Evolutionary conservation across 805 yeast species (phyloP).

Genomic region (Lachancea dasiensis): DNA sequence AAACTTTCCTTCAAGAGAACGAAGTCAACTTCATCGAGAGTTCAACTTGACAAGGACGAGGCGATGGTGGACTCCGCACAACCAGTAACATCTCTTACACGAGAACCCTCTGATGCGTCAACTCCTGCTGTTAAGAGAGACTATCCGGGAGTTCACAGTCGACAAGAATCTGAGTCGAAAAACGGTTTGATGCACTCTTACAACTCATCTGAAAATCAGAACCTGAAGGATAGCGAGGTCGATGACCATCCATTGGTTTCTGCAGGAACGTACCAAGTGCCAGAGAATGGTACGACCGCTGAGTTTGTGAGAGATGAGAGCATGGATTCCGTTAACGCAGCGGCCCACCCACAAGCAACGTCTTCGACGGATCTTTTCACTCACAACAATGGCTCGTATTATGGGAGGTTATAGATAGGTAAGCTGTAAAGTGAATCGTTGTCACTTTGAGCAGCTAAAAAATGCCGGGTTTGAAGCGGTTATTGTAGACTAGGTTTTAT

Average conservation of each 20-base stretch:
- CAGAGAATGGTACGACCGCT: neutral
- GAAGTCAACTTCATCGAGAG: constrained; percentile 8
- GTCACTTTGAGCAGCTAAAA: too few relatives aligned
- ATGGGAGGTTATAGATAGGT: constrained; percentile 8
- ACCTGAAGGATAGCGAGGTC: constrained; percentile 1
- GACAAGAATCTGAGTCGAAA: constrained; percentile 26
- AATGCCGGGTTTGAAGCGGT: neutral
- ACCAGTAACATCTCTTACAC: constrained; percentile 7
- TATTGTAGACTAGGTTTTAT: too few relatives aligned
- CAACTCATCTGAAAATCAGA: constrained; percentile 1
- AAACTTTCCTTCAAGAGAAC: constrained; percentile 19
- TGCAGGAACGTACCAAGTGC: neutral
- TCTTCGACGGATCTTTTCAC: constrained; percentile 13
- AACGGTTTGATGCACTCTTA: constrained; percentile 24
- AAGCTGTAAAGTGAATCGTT: too few relatives aligned
- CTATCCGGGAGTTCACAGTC: constrained; percentile 24
- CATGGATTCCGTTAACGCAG: constrained; percentile 8
- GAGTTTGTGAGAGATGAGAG: constrained; percentile 10
- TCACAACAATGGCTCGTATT: constrained; percentile 10
- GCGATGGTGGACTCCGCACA: neutral
- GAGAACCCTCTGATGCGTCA: constrained; percentile 7
- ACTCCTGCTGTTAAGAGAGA: constrained; percentile 12
- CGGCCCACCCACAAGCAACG: constrained; percentile 8
- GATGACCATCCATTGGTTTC: constrained; percentile 3
- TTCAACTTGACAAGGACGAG: neutral